Percentiles rank a stretch among this genome's conserved stretches.
Evolutionary conservation across 2,329 filamentous ascomycete species (phyloP).

Genomic region (Rhexocercosporidium sp.): DNA sequence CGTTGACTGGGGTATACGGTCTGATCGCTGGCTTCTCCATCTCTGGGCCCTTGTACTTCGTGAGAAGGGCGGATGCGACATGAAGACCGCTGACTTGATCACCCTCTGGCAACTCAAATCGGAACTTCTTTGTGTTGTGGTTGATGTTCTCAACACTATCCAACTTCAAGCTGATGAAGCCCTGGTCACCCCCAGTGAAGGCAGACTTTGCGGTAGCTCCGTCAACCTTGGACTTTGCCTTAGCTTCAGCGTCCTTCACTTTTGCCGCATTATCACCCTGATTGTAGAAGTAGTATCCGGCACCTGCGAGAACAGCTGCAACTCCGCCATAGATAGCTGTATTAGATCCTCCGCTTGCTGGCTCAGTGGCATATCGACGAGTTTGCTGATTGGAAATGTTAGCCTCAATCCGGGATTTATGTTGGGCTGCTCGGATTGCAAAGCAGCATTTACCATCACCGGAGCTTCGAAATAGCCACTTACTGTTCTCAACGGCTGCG

Average conservation of each 20-base stretch:
- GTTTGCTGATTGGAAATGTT: slow-evolving; percentile 54
- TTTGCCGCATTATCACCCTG: slow-evolving; percentile 55
- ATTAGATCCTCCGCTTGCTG: slow-evolving; percentile 54
- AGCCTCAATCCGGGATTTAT: slow-evolving; percentile 10
- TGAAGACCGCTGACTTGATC: slow-evolving; percentile 84
- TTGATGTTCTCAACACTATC: slow-evolving; percentile 80
- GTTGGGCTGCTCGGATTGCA: background rate
- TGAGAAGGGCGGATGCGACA: slow-evolving; percentile 85
- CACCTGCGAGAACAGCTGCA: slow-evolving; percentile 62
- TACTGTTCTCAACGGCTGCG: slow-evolving; percentile 70
- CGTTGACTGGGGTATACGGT: slow-evolving; percentile 90
- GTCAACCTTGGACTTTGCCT: slow-evolving; percentile 44
- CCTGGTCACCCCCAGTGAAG: slow-evolving; percentile 87
- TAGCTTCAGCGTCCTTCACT: slow-evolving; percentile 62
- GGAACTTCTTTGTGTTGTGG: slow-evolving; percentile 93
- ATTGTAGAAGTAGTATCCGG: slow-evolving; percentile 59
- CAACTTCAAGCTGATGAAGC: slow-evolving; percentile 82
- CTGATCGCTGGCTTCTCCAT: slow-evolving; percentile 86
- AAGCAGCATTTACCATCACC: background rate
- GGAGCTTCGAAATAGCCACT: slow-evolving; percentile 39
- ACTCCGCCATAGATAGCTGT: slow-evolving; percentile 64
- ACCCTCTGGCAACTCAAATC: slow-evolving; percentile 84
- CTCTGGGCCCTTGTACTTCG: slow-evolving; percentile 86
- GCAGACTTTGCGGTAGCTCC: slow-evolving; percentile 47
- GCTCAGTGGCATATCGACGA: slow-evolving; percentile 75